Evolutionary conservation across 2,329 filamentous ascomycete species (phyloP).

Genomic region (Talaromyces sp.): DNA sequence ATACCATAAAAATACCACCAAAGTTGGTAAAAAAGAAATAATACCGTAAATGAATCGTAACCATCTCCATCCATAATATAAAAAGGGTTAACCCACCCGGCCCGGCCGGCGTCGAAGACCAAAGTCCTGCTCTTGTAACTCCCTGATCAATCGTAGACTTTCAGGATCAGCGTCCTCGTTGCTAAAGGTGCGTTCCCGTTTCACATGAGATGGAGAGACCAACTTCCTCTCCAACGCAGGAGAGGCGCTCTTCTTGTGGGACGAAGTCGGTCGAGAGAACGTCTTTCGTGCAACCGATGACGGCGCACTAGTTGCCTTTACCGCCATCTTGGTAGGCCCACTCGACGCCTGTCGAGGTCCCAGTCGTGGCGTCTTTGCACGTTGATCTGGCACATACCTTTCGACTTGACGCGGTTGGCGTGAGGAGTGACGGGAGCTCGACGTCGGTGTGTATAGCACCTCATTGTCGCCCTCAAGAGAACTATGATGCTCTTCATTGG

Average conservation of each 20-base stretch:
- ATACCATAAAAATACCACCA: not conserved
- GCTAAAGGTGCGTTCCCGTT: constrained; percentile 22
- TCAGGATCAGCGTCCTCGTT: constrained; percentile 35
- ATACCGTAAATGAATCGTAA: not conserved
- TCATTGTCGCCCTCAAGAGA: constrained; percentile 23
- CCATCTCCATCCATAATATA: not conserved
- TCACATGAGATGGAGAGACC: constrained; percentile 14
- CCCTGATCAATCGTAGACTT: constrained; percentile 40
- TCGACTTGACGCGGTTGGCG: constrained; percentile 40
- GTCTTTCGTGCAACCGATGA: constrained; percentile 25
- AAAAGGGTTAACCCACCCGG: constrained; percentile 11
- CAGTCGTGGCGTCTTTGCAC: constrained; percentile 15
- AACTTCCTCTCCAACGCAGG: constrained; percentile 34
- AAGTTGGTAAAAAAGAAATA: not conserved
- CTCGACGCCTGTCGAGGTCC: constrained; percentile 4
- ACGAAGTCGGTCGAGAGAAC: constrained; percentile 33
- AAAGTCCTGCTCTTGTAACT: constrained; percentile 44
- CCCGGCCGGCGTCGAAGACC: constrained; percentile 34
- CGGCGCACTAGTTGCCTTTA: constrained; percentile 17
- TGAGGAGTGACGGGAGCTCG: constrained; percentile 41
- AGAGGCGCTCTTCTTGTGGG: constrained; percentile 34
- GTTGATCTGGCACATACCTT: constrained; percentile 33
- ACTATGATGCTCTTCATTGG: constrained; percentile 23
- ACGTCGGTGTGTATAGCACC: constrained; percentile 31
- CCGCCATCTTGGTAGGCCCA: constrained; percentile 9